Base-by-base conservation (phyloP, 768 basidiomycete species). In the Artomyces pyxidatus region DNA sequence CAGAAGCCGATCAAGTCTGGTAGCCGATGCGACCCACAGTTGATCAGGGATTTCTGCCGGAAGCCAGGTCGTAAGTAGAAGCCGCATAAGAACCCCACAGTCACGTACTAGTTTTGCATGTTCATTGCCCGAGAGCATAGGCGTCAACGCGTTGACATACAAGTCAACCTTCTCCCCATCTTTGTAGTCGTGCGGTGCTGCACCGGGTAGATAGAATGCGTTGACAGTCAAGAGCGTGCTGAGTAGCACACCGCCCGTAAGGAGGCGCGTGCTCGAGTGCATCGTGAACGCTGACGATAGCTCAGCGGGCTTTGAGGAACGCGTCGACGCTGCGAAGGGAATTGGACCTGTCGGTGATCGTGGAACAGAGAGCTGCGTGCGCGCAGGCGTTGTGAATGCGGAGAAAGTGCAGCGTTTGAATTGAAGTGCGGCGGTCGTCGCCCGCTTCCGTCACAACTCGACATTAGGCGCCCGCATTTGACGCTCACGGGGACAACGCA, bases 141-240 rank as follows among this genome's bases (percentile, higher is more conserved):
- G 93, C 14, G 90, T 92, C 45, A 95, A 71, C 1, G 89, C 84
- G 66, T 95, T 96, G 59, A 96, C 88, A 62, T 83, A 78, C 39
- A 93, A 70, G 41, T 83, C 76, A 37, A 97, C 89, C 44, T 68
- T 67, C 52, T 97, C 91, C 41, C 85, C 85, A 44, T 63, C 58
- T 14, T 63, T 63, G 66, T 91, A 98, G 65, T 91, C 82, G 61
- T 78, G 82, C 0, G 95, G 95, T 6, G 94, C 90, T 25, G 94
- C 79, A 22, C 86, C 86, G 22, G 94, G 94, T 32, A 98, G 78
- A 64, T 98, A 98, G 71, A 97, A 98, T 4, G 87, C 88, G 45
- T 70, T 57, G 21, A 53, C 56, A 32, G 51, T 25, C 3, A 55
- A n/a, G 55, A 52, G 30, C 3, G 50, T 22, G 37, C 62, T 41